A percentile compares a stretch with the other conserved stretches of the same genome.
These are phyloP conservation scores for Closterium sp. DNA, from an alignment of 139 green algal genomes.

Conservation along the genomic window DNA sequence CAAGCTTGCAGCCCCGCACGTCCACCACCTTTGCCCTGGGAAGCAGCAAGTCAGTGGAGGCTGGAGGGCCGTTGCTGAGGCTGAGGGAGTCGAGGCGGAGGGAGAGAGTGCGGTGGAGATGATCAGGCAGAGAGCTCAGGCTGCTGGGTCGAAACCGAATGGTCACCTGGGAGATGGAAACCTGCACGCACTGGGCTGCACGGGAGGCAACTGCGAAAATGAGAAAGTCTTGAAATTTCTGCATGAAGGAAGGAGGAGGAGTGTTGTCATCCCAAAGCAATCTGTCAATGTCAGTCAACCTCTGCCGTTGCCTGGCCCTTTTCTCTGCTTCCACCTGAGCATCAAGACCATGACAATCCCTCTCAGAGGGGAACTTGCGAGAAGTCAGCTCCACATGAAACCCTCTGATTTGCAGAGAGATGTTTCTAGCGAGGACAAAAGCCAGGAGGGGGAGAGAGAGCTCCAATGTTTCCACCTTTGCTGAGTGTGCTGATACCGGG, in stretches of 20 bases:
- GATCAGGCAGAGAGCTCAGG: background rate
- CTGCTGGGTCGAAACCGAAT: background rate
- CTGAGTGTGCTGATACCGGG: background rate
- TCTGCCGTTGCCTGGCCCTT: background rate
- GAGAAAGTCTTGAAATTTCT: background rate
- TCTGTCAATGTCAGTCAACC: background rate
- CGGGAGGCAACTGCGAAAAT: background rate
- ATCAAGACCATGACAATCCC: background rate
- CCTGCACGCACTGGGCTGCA: background rate
- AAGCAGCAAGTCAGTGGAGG: background rate
- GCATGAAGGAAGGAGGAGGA: background rate
- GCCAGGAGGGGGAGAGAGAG: background rate
- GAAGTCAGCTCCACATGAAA: background rate
- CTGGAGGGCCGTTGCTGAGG: background rate
- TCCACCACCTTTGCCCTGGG: background rate
- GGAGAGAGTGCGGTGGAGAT: background rate
- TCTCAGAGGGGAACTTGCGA: background rate
- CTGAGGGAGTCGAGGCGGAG: background rate
- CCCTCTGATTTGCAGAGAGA: background rate
- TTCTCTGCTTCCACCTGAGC: background rate
- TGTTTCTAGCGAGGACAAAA: background rate
- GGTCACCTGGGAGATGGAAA: background rate
- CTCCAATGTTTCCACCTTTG: background rate
- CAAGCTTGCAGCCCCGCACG: background rate
- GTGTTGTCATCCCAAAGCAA: background rate